Conservation (phyloP, 2,329 filamentous ascomycete genomes). For the Colletotrichum lupini region DNA sequence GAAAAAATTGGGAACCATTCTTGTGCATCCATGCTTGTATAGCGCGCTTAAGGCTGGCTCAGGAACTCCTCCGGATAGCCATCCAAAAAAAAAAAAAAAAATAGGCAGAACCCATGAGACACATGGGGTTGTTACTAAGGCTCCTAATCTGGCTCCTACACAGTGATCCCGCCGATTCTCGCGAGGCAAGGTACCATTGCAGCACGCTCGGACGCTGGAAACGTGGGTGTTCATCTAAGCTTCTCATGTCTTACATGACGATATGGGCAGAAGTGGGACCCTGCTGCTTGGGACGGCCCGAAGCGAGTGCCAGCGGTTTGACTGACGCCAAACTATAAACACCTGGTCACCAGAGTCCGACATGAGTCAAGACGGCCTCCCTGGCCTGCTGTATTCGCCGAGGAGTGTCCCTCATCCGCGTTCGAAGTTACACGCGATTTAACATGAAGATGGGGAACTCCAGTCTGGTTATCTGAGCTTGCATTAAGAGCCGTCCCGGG, state of each 20-base stretch:
- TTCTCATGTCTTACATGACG: background rate
- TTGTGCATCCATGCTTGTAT: too few relatives aligned
- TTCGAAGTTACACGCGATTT: background rate
- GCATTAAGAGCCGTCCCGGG: too few relatives aligned
- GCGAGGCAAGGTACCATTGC: constrained; percentile 14
- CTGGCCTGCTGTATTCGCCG: background rate
- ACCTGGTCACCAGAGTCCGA: too few relatives aligned
- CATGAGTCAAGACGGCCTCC: background rate
- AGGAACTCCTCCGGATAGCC: too few relatives aligned
- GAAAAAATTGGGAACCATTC: too few relatives aligned
- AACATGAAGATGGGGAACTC: too few relatives aligned
- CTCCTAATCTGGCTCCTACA: background rate
- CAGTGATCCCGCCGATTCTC: background rate
- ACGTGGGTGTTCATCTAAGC: background rate
- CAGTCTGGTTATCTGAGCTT: too few relatives aligned
- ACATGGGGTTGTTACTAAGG: background rate
- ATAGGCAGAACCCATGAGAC: too few relatives aligned
- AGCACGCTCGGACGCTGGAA: constrained; percentile 3
- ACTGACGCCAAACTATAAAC: background rate
- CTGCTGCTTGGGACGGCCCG: background rate
- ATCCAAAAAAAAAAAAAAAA: too few relatives aligned
- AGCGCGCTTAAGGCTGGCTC: too few relatives aligned
- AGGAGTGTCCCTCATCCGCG: background rate
- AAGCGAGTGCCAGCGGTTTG: background rate
- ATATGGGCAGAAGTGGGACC: background rate